Percentiles rank a stretch among this genome's conserved stretches.
Evolutionary conservation across 2,329 filamentous ascomycete species (phyloP).

Genomic region (Ophiocordyceps robertsii): DNA sequence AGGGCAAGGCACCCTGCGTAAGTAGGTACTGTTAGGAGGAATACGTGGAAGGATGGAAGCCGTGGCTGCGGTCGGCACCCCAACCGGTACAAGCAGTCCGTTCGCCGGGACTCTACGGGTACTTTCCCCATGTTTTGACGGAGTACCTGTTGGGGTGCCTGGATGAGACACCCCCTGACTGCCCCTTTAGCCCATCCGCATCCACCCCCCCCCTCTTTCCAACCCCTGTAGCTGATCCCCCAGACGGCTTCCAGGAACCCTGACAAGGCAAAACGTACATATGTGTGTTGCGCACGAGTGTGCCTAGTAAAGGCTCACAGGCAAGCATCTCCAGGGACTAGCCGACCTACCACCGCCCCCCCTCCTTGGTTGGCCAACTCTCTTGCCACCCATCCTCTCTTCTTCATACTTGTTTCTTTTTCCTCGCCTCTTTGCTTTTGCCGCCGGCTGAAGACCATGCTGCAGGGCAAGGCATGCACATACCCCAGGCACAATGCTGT

Average conservation of each 20-base stretch:
- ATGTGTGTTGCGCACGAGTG: no score
- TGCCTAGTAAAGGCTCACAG: no score
- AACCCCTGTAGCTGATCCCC: not conserved
- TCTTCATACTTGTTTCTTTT: not conserved
- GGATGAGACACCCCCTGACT: not conserved
- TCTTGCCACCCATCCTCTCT: not conserved
- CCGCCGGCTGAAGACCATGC: no score
- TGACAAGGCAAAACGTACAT: no score
- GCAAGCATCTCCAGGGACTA: no score
- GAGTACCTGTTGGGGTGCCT: constrained; percentile 1
- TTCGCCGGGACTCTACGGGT: constrained; percentile 1
- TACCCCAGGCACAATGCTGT: no score
- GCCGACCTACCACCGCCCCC: no score
- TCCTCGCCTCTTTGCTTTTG: no score
- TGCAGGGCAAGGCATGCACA: no score
- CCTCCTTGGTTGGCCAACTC: not conserved
- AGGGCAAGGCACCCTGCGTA: not conserved
- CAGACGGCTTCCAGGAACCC: no score
- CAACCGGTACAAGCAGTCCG: not conserved
- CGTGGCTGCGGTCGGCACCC: not conserved
- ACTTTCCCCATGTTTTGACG: constrained; percentile 6
- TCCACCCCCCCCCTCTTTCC: not conserved
- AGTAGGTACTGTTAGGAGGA: not conserved
- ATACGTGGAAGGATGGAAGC: not conserved
- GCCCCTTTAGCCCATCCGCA: not conserved